Evolutionary conservation across 495 filamentous ascomycete species (phyloP), one percentile per base, ranked within the genome.

Genomic region (Collariella sp.): DNA sequence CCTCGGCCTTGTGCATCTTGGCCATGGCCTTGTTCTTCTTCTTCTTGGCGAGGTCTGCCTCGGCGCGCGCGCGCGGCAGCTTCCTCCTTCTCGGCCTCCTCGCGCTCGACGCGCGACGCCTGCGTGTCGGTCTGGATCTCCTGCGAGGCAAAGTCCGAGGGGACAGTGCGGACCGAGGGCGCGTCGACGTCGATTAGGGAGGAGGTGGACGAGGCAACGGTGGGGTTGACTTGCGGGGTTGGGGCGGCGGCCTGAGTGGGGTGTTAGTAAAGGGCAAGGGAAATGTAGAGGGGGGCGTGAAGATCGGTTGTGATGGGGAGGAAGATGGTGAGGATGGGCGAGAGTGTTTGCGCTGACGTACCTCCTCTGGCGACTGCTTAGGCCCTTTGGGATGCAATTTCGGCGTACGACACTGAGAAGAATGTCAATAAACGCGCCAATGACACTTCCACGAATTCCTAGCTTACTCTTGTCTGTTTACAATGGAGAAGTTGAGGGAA

Each of bases 181-280:
- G 76, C 73, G 72, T 91, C 86, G 57, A 91, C 85, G 67, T 91
- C 87, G 64, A 90, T 73, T 41, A 91, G 77, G 31, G 81, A 87
- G 11, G 78, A 69, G 13, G 72, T 68, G 7, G 71, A 66, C 55
- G 79, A 78, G 54, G 76, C 73, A 31, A 73, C 73, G 62, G 83
- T 79, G 56, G 77, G 71, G 60, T 82, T 75, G 59, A 91, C 60
- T 62, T 82, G 69, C 5, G 83, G 81, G 6, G 81, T 72, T 57
- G 60, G 87, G 77, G 67, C 85, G 67, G 67, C 86, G 79, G 74
- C 74, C 75, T 78, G 54, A 10, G 12, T 15, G 16, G 9, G 45
- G 41, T 24, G 46, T 57, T 51, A 58, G 58, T n/a, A 40, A 41
- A n/a, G 40, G 9, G 34, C 24, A 19, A 33, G 18, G 40, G 15